A percentile compares a stretch with the other conserved stretches of the same genome.
phyloP scores from a whole-genome alignment of 208 protist genomes.

The Giardia duodenalis region DNA sequence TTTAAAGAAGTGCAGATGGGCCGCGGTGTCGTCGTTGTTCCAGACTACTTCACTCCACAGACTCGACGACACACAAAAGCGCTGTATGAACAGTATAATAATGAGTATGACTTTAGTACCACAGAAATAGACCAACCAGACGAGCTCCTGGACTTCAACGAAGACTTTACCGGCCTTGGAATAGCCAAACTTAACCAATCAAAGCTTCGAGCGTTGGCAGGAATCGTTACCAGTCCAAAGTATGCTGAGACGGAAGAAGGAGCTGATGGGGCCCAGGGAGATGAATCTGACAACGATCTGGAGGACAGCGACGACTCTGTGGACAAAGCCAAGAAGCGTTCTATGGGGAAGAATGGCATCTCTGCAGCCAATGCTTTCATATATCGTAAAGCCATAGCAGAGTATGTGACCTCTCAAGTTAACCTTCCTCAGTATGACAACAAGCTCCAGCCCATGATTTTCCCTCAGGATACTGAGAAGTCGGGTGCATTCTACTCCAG shows the following conservation, averaged over 20 bases:
- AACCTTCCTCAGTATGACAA: slow-evolving; percentile 2
- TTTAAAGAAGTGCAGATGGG: not conserved
- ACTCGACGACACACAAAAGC: not conserved
- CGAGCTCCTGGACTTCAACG: not conserved
- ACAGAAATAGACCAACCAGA: not conserved
- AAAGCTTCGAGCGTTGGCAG: not conserved
- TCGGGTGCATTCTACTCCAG: not conserved
- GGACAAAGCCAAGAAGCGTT: not conserved
- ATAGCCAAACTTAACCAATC: not conserved
- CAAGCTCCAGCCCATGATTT: not conserved
- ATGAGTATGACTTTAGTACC: not conserved
- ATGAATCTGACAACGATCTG: not conserved
- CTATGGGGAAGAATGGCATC: not conserved
- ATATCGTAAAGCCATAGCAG: not conserved
- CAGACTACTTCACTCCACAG: not conserved
- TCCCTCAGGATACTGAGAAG: not conserved
- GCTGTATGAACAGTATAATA: not conserved
- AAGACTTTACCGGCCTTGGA: not conserved
- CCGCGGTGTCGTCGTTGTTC: not conserved
- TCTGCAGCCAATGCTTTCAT: not conserved
- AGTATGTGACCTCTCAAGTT: not conserved
- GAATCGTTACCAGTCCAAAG: too few species aligned
- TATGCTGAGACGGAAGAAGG: too few species aligned
- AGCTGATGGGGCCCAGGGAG: not conserved
- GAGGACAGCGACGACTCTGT: not conserved